Evolutionary conservation across 495 filamentous ascomycete genomes (phyloP), one percentile per base, ranked within the genome.

Genomic region (Halenospora varia): DNA sequence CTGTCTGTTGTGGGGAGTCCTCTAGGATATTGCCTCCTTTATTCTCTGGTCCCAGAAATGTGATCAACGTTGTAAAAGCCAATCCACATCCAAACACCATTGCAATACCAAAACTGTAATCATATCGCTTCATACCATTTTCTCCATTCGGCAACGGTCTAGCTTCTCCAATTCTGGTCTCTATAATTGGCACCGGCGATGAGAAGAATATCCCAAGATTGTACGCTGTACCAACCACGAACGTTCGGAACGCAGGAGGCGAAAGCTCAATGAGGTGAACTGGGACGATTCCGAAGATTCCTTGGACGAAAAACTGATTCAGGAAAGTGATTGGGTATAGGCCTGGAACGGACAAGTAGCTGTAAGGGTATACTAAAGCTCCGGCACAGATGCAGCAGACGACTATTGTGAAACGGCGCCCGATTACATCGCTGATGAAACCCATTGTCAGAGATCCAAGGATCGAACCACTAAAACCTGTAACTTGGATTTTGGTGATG

Each of bases 211-310:
- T 94, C 20, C 90, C 90, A 2, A 96, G 81, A 69, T 96, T 90
- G 71, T 96, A 96, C 2, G 81, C 75, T 0, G 88, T 90, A 25
- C 90, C 90, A 13, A 93, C 89, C 1, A 88, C 85, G 60, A 94
- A 92, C 10, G 90, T 92, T 10, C 90, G 80, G 75, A 94, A 92
- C 0, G 83, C 77, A 15, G 86, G 88, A 0, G 90, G 90, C 0
- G 87, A 88, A 1, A 96, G 74, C 63, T 96, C 90, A 88, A 94
- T 94, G 2, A 96, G 76, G 59, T 96, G 89, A 57, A 92, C 90
- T 26, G 88, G 88, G 48, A 92, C 87, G 1, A 89, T 84, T 25
- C 89, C 89, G 88, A 88, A 93, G 2, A 88, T 88, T n/a, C 89
- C 89, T 66, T 93, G 89, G 3, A 96, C 89, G 70, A 86, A 90